phyloP scores from a whole-genome alignment of 331 rosid genomes.

The Malus hybrid region DNA sequence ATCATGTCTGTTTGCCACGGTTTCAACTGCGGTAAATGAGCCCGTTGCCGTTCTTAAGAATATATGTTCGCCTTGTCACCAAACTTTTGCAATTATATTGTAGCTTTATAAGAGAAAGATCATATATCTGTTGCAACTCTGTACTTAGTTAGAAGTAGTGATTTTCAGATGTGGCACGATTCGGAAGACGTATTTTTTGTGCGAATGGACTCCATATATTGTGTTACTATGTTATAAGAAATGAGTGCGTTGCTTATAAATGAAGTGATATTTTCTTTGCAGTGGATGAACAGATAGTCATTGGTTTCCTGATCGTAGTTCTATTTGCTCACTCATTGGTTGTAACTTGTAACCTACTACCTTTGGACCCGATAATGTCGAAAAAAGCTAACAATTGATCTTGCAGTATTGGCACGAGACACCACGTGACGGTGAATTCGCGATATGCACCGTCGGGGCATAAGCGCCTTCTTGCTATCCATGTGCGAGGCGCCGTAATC shows the following conservation, averaged over 20 bases:
- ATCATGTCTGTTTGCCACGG: conserved; percentile 46
- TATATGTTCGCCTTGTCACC: conserved; percentile 22
- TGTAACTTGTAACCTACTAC: neutral
- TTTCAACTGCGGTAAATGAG: conserved; percentile 47
- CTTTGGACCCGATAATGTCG: neutral
- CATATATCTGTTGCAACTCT: conserved; percentile 25
- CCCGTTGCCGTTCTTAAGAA: conserved; percentile 8
- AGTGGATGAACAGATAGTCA: neutral
- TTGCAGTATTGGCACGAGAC: neutral
- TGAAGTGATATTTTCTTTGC: no score
- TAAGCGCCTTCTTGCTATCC: neutral
- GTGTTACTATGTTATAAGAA: neutral
- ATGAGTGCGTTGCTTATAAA: conserved; percentile 9
- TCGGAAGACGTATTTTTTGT: conserved; percentile 16
- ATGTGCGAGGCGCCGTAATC: neutral
- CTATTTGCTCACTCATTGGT: neutral
- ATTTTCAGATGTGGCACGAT: conserved; percentile 20
- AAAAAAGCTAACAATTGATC: neutral
- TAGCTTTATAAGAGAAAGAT: conserved; percentile 12
- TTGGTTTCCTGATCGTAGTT: neutral
- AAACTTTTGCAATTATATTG: conserved; percentile 31
- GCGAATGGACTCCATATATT: conserved; percentile 15
- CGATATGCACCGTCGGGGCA: neutral
- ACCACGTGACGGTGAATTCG: no score
- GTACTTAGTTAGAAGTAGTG: conserved; percentile 33